A percentile compares a stretch with the other conserved stretches of the same genome.
Conservation (phyloP, 257 asterid species). For the Salvia miltiorrhiza region DNA sequence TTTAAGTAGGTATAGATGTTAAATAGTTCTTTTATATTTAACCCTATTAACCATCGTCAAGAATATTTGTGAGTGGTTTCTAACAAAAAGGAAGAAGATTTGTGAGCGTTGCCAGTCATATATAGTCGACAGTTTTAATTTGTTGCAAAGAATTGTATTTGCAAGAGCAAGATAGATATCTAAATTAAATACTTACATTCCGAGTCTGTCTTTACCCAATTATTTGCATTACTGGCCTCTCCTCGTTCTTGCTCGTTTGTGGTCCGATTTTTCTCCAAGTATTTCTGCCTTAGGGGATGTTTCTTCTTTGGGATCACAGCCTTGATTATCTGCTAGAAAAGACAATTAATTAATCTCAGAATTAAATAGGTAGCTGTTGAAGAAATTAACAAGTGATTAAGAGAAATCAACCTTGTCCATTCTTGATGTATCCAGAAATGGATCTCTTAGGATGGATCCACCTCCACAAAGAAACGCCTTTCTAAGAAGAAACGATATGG, state of each 20-base stretch:
- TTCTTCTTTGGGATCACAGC: constrained; percentile 43
- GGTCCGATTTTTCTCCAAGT: constrained; percentile 28
- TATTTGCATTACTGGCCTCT: constrained; percentile 26
- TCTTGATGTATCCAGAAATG: constrained; percentile 45
- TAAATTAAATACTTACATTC: constrained; percentile 42
- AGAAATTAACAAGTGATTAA: not conserved
- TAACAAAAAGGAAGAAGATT: no score
- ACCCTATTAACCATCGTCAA: no score
- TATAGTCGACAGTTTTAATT: no score
- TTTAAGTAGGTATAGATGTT: no score
- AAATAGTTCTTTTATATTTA: no score
- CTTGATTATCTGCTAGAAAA: constrained; percentile 38
- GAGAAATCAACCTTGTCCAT: constrained; percentile 46
- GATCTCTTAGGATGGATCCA: constrained; percentile 36
- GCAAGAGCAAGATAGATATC: no score
- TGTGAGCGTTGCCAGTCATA: no score
- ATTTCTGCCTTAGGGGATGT: constrained; percentile 41
- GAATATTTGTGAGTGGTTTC: no score
- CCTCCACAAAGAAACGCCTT: constrained; percentile 44
- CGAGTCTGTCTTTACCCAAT: constrained; percentile 68
- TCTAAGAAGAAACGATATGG: constrained; percentile 47
- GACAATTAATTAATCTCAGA: no score
- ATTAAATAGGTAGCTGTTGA: not conserved
- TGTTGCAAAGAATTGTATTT: no score
- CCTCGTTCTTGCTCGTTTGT: constrained; percentile 29